Conservation (phyloP, 2,329 filamentous ascomycete genomes). For the Aschersonia sp. region DNA sequence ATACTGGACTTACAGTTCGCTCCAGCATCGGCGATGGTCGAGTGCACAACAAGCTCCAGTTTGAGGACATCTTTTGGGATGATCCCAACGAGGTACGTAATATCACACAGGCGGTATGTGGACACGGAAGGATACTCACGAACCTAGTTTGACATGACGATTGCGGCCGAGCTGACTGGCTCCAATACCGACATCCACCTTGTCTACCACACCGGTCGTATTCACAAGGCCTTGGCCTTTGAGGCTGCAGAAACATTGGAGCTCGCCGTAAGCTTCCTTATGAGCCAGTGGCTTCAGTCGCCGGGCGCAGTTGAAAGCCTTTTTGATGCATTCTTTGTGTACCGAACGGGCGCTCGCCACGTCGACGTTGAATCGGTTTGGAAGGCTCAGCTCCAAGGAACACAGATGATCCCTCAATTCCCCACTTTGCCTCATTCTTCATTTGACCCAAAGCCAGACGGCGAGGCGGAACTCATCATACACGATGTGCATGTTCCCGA, state of each 20-base stretch:
- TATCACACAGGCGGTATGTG: neutral
- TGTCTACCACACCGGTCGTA: neutral
- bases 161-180: neutral
- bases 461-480: neutral
- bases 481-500: neutral
- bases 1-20: conserved; percentile 1
- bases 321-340: neutral
- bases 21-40: neutral
- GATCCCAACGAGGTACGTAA: conserved; percentile 2
- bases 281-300: neutral
- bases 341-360: neutral
- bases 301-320: neutral
- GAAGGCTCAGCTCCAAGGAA: neutral
- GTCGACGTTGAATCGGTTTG: neutral
- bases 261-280: neutral
- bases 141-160: neutral
- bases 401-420: neutral
- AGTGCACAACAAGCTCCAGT: neutral
- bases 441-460: neutral
- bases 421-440: neutral
- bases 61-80: neutral
- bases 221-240: neutral
- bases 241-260: neutral
- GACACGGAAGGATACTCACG: neutral
- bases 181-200: neutral